Evolutionary conservation across 1,284 basidiomycete genomes (phyloP).

Genomic region (Ceratobasidium sp.): DNA sequence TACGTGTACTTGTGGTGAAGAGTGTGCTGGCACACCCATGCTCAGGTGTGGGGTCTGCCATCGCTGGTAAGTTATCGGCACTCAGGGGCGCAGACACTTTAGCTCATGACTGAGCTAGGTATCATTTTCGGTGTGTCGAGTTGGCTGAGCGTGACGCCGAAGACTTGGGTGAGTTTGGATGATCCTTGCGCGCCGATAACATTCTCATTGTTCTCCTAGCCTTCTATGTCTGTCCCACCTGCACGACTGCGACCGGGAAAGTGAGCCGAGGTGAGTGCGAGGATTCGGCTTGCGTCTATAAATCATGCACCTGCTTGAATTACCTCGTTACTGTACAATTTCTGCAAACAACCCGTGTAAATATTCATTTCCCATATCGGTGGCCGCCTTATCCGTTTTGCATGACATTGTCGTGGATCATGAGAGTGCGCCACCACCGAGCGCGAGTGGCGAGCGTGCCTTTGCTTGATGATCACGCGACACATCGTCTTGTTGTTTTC

Average conservation of each 20-base stretch:
- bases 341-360: constrained; percentile 4
- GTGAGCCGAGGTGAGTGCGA: constrained; percentile 77
- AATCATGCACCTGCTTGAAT: constrained; percentile 41
- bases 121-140: constrained; percentile 73
- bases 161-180: constrained; percentile 69
- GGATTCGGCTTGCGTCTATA: constrained; percentile 49
- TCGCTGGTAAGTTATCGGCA: constrained; percentile 65
- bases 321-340: constrained; percentile 3
- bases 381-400: not conserved
- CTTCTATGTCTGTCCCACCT: constrained; percentile 72
- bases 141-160: constrained; percentile 67
- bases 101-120: constrained; percentile 58
- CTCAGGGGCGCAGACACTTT: not conserved
- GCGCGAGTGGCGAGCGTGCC: constrained; percentile 22
- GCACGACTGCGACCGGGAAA: constrained; percentile 67
- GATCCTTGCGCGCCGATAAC: constrained; percentile 10
- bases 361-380: constrained; percentile 16
- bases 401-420: not conserved
- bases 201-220: constrained; percentile 54
- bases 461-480: not conserved
- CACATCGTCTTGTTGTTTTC: not conserved
- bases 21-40: constrained; percentile 82
- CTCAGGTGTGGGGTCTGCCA: constrained; percentile 73
- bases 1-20: constrained; percentile 42
- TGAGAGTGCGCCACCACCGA: constrained; percentile 27